Percentiles rank a stretch among this genome's conserved stretches.
Conservation (phyloP, 345 rosid species). For the Bruguiera parviflora region DNA sequence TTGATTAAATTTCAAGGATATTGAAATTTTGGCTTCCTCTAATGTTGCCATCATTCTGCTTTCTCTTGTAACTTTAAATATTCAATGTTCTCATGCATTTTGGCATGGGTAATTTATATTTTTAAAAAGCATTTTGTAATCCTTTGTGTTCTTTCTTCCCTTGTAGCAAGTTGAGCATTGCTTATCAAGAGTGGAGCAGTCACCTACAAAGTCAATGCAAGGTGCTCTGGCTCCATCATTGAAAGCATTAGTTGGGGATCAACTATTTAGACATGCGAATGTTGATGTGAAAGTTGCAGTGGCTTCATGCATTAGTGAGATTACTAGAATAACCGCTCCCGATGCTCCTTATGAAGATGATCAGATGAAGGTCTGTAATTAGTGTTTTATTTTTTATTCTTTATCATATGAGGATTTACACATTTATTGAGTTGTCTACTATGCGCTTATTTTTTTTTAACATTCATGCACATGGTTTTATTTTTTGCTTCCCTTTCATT, state of each 20-base stretch:
- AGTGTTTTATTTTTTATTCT: background rate
- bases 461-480: constrained; percentile 4
- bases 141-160: background rate
- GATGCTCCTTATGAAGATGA: constrained; percentile 97
- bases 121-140: background rate
- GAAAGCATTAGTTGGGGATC: constrained; percentile 61
- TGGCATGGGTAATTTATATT: background rate
- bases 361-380: constrained; percentile 63
- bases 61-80: no score
- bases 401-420: background rate
- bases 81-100: background rate
- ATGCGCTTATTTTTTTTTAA: background rate
- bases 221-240: constrained; percentile 64
- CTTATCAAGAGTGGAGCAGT: constrained; percentile 80
- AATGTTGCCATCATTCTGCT: no score
- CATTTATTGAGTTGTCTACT: background rate
- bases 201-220: constrained; percentile 66
- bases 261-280: constrained; percentile 66
- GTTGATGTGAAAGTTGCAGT: constrained; percentile 83
- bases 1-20: no score
- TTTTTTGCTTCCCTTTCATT: constrained; percentile 6
- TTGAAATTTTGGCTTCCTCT: no score
- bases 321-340: constrained; percentile 96
- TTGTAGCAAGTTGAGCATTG: constrained; percentile 65
- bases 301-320: constrained; percentile 93